These are phyloP conservation scores for Albugo candida DNA, from an alignment of 352 stramenopile species.

Conservation along the genomic window DNA sequence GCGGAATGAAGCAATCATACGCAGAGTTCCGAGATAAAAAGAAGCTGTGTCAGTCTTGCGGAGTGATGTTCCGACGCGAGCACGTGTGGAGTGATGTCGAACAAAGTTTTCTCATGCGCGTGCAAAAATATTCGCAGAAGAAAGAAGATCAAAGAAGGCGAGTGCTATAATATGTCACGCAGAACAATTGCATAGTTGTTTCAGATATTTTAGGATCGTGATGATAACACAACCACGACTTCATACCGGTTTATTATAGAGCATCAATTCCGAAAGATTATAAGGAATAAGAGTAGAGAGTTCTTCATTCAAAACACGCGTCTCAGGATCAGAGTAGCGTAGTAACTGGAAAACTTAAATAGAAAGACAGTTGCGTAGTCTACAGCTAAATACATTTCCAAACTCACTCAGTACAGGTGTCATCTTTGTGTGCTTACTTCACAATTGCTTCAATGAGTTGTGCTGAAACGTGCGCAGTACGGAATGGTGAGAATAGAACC, in stretches of 20 bases:
- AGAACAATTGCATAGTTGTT: constrained; percentile 11
- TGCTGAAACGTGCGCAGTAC: too few relatives aligned
- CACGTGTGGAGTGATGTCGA: constrained; percentile 64
- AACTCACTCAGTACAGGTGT: too few relatives aligned
- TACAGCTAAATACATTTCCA: too few relatives aligned
- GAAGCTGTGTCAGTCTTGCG: constrained; percentile 63
- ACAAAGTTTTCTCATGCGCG: constrained; percentile 33
- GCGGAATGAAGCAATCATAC: constrained; percentile 44
- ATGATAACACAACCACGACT: constrained; percentile 23
- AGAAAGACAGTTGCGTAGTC: too few relatives aligned
- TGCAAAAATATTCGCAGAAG: constrained; percentile 19
- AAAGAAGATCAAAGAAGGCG: constrained; percentile 19
- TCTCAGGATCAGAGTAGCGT: too few relatives aligned
- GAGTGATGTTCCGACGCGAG: constrained; percentile 43
- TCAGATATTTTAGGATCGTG: constrained; percentile 36
- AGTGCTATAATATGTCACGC: constrained; percentile 27
- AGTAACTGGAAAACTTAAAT: too few relatives aligned
- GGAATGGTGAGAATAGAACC: not conserved
- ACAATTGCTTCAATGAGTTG: too few relatives aligned
- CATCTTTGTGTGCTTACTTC: too few relatives aligned
- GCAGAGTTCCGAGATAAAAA: constrained; percentile 76
- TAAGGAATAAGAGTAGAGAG: too few relatives aligned
- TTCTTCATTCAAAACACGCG: too few relatives aligned
- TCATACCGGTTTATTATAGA: too few relatives aligned
- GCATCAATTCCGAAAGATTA: too few relatives aligned